These are phyloP conservation scores for Xylariales sp. DNA, from an alignment of 2,329 filamentous ascomycete species.

Conservation along the genomic window DNA sequence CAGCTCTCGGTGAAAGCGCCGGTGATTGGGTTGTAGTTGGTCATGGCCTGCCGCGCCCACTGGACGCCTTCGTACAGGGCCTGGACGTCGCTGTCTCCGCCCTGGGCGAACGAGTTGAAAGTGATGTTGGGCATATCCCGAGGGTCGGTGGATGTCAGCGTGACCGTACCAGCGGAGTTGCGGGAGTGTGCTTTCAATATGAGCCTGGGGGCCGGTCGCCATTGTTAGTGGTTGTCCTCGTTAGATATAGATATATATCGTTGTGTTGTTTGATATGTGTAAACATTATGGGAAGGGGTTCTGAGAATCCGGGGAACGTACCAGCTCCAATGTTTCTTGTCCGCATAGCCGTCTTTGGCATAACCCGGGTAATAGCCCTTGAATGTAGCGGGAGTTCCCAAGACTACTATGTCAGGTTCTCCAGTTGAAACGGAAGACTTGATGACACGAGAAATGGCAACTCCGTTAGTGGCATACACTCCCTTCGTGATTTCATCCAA, in stretches of 20 bases:
- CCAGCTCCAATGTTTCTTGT: slow-evolving; percentile 23
- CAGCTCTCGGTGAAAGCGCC: slow-evolving; percentile 4
- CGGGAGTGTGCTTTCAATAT: slow-evolving; percentile 33
- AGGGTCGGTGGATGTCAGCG: slow-evolving; percentile 48
- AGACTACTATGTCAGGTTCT: slow-evolving; percentile 12
- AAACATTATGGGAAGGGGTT: too few relatives aligned
- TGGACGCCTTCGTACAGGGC: slow-evolving; percentile 24
- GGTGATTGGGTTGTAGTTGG: not conserved
- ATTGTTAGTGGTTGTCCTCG: too few relatives aligned
- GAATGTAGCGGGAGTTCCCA: slow-evolving; percentile 12
- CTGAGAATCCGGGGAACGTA: too few relatives aligned
- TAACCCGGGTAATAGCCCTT: slow-evolving; percentile 14
- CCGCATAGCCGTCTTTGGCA: slow-evolving; percentile 7
- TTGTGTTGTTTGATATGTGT: too few relatives aligned
- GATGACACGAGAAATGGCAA: slow-evolving; percentile 11
- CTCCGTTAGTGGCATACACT: slow-evolving; percentile 14
- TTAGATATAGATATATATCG: too few relatives aligned
- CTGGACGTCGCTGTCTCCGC: slow-evolving; percentile 27
- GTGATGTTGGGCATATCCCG: slow-evolving; percentile 59
- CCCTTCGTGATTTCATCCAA: slow-evolving; percentile 8
- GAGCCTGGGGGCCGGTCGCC: too few relatives aligned
- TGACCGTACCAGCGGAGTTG: slow-evolving; percentile 49
- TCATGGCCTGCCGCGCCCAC: slow-evolving; percentile 7
- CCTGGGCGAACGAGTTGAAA: slow-evolving; percentile 51
- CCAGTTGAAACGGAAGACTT: slow-evolving; percentile 9